Conservation (phyloP, 768 basidiomycete species). For the Filobasidium floriforme region DNA sequence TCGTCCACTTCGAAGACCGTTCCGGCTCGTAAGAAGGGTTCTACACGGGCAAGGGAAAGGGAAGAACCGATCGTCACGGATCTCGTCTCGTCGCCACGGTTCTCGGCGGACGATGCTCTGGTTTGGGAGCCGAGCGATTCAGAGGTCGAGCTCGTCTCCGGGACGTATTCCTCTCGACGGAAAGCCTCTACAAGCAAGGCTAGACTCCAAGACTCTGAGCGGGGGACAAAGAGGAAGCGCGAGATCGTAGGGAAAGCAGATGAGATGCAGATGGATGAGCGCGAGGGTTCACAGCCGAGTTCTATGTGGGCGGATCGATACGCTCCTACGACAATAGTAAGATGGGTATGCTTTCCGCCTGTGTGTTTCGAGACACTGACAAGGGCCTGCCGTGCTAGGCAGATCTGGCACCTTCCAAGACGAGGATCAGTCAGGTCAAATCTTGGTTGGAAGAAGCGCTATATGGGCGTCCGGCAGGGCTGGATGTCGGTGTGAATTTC, state of each 20-base stretch:
- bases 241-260: too few relatives aligned
- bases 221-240: not conserved
- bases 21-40: not conserved
- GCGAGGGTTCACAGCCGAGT: not conserved
- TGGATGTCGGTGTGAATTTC: conserved; percentile 11
- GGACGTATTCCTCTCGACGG: not conserved
- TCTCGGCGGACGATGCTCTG: not conserved
- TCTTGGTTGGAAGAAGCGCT: conserved; percentile 41
- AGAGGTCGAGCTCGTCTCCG: not conserved
- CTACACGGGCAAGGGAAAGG: not conserved
- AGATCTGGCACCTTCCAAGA: conserved; percentile 42
- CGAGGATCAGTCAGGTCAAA: conserved; percentile 32
- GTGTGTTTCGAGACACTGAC: not conserved
- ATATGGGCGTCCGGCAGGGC: conserved; percentile 27
- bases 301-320: conserved; percentile 38
- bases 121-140: not conserved
- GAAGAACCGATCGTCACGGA: not conserved
- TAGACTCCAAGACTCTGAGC: not conserved
- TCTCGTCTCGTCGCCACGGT: not conserved
- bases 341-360: not conserved
- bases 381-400: not conserved
- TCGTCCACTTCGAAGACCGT: not conserved
- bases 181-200: not conserved
- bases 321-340: conserved; percentile 22
- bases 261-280: not conserved